Evolutionary conservation across 2,329 filamentous ascomycete genomes (phyloP).

Genomic region (Fusarium illudens): DNA sequence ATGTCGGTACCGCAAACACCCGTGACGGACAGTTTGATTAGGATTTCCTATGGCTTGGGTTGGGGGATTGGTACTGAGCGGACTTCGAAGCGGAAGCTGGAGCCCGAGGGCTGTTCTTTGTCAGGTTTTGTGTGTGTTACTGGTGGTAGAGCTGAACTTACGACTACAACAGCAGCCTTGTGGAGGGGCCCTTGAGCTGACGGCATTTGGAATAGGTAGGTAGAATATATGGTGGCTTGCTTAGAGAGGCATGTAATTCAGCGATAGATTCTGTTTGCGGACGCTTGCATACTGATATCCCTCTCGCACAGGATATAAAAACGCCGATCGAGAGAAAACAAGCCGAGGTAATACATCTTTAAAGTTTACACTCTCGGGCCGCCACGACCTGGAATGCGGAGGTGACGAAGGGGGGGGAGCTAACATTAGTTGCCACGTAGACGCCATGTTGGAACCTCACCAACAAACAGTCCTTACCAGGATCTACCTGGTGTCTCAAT

Average conservation of each 20-base stretch:
- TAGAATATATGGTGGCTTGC: not conserved
- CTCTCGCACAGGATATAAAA: not conserved
- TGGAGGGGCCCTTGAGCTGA: not conserved
- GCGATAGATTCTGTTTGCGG: not conserved
- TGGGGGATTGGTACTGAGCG: not conserved
- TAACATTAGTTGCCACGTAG: not conserved
- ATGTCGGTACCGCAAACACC: slow-evolving; percentile 35
- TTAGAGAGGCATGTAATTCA: not conserved
- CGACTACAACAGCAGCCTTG: slow-evolving; percentile 4
- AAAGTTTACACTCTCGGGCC: not conserved
- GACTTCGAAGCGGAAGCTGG: slow-evolving; percentile 3
- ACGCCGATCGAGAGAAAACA: not conserved
- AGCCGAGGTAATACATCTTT: not conserved
- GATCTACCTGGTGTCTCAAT: not conserved
- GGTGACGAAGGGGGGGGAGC: not conserved
- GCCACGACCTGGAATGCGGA: not conserved
- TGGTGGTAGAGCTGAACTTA: not conserved
- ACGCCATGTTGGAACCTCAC: not conserved
- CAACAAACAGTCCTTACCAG: not conserved
- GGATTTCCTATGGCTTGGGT: slow-evolving; percentile 23
- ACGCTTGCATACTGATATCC: not conserved
- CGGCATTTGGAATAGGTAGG: not conserved
- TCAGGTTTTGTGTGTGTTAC: not conserved
- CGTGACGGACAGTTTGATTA: slow-evolving; percentile 21
- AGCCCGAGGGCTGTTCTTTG: slow-evolving; percentile 8